Percentiles rank a stretch among this genome's conserved stretches.
These are phyloP conservation scores for Fremontodendron californicum DNA, from an alignment of 345 rosid species.

Conservation along the genomic window DNA sequence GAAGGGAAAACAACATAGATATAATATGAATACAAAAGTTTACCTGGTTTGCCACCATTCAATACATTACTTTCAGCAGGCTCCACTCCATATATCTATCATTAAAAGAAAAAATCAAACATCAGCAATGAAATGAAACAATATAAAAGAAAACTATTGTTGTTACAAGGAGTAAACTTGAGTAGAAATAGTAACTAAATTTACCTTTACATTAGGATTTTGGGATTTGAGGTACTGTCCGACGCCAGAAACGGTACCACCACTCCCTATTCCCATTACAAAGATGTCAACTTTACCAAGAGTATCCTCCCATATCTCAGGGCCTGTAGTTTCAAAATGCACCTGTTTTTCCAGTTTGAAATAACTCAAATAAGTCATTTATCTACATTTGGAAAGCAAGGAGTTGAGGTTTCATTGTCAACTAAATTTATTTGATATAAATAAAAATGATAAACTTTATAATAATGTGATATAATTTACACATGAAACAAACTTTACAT, in stretches of 20 bases:
- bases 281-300: conserved; percentile 85
- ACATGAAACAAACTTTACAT: too few relatives aligned
- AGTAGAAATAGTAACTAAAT: neutral
- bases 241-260: conserved; percentile 95
- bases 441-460: too few relatives aligned
- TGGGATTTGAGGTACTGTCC: conserved; percentile 89
- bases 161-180: neutral
- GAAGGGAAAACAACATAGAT: neutral
- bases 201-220: conserved; percentile 91
- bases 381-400: neutral
- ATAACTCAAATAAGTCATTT: neutral
- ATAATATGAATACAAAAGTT: neutral
- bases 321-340: conserved; percentile 94
- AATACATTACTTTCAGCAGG: conserved; percentile 94
- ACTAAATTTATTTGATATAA: too few relatives aligned
- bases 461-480: too few relatives aligned
- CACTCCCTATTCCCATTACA: conserved; percentile 97
- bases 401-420: neutral
- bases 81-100: conserved; percentile 92
- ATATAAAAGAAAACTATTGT: neutral
- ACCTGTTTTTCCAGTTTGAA: conserved; percentile 36
- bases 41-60: conserved; percentile 98
- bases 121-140: conserved; percentile 1
- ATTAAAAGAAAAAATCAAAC: neutral
- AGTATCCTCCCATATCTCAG: conserved; percentile 99